Percentiles rank a stretch among this genome's conserved stretches.
These are phyloP conservation scores for Kodamaea restingae DNA, from an alignment of 805 yeast genomes.

Conservation along the genomic window DNA sequence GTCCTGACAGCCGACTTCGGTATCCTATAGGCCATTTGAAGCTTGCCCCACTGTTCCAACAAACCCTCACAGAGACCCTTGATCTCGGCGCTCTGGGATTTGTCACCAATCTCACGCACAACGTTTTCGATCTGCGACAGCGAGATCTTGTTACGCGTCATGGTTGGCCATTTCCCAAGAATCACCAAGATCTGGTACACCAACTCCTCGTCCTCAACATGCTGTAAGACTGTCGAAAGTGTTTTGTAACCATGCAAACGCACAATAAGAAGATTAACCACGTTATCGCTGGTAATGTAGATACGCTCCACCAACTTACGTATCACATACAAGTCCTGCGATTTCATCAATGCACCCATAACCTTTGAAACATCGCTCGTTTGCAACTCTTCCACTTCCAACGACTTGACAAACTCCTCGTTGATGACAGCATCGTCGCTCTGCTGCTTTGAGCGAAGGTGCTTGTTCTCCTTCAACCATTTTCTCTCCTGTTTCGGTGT, in stretches of 20 bases:
- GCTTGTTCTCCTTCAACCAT: conserved; percentile 62
- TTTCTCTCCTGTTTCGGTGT: conserved; percentile 61
- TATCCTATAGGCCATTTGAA: conserved; percentile 81
- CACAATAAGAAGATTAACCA: conserved; percentile 56
- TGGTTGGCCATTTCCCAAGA: conserved; percentile 48
- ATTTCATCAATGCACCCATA: conserved; percentile 76
- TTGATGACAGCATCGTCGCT: conserved; percentile 56
- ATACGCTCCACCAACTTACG: conserved; percentile 67
- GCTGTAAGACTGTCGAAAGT: conserved; percentile 55
- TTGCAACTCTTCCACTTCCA: conserved; percentile 49
- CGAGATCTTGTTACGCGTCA: conserved; percentile 74
- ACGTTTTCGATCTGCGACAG: conserved; percentile 68
- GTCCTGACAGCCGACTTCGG: conserved; percentile 47
- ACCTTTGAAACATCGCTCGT: conserved; percentile 69
- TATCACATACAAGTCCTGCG: conserved; percentile 63
- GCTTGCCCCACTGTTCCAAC: conserved; percentile 63
- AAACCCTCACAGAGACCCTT: conserved; percentile 40
- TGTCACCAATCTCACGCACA: conserved; percentile 40
- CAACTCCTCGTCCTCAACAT: conserved; percentile 33
- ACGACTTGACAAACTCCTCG: conserved; percentile 57
- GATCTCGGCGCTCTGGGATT: conserved; percentile 23
- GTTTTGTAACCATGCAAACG: conserved; percentile 86
- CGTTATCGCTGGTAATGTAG: conserved; percentile 46
- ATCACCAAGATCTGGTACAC: conserved; percentile 51
- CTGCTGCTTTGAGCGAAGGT: conserved; percentile 45